These are phyloP conservation scores for Sordaria brevicollis DNA, from an alignment of 495 filamentous ascomycete genomes.

Conservation along the genomic window DNA sequence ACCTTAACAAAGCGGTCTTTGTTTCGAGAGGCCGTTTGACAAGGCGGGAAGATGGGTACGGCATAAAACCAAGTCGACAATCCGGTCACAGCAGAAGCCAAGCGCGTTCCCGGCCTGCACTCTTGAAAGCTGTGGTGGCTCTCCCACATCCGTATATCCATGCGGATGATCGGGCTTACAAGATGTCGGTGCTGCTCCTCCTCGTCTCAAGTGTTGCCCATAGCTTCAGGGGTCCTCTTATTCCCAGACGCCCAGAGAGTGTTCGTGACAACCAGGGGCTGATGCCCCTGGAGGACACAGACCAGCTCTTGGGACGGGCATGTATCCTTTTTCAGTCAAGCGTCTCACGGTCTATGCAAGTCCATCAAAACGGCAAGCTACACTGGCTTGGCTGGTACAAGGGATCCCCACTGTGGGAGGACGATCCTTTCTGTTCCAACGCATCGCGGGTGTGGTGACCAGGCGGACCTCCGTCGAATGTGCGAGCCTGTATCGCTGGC, in stretches of 20 bases:
- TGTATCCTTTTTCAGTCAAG: constrained; percentile 18
- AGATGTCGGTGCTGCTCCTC: constrained; percentile 26
- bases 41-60: constrained; percentile 22
- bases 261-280: constrained; percentile 14
- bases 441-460: background rate
- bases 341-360: constrained; percentile 15
- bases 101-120: constrained; percentile 21
- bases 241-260: constrained; percentile 20
- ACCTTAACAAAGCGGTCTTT: constrained; percentile 5
- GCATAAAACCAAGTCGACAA: constrained; percentile 39
- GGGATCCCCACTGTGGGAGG: constrained; percentile 1
- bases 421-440: background rate
- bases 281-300: constrained; percentile 12
- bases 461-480: background rate
- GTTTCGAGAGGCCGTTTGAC: constrained; percentile 21
- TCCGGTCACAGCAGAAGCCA: constrained; percentile 39
- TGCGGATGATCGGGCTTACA: constrained; percentile 14
- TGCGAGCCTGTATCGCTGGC: background rate
- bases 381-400: constrained; percentile 6
- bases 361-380: constrained; percentile 15
- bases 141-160: constrained; percentile 13
- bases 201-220: constrained; percentile 39
- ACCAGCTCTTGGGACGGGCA: constrained; percentile 18
- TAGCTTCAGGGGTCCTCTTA: constrained; percentile 16
- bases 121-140: constrained; percentile 22